Percentiles rank a stretch among this genome's conserved stretches.
phyloP scores from a whole-genome alignment of 129 eudicot species.

The Centaurea solstitialis region DNA sequence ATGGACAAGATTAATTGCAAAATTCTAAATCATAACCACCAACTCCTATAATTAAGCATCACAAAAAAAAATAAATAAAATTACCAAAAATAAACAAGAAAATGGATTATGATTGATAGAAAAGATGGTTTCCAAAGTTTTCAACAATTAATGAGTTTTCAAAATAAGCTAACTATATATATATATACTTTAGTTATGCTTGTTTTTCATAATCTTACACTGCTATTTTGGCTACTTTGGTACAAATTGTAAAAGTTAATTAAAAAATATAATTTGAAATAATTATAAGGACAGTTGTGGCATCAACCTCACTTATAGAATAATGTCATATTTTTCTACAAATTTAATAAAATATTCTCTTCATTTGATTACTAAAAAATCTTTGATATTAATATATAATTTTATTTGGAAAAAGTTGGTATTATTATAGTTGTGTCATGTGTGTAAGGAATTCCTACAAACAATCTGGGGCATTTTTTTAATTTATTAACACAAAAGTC shows the following conservation, averaged over 20 bases:
- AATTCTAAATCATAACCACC: too few species aligned
- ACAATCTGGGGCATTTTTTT: not conserved
- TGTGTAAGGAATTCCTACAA: not conserved
- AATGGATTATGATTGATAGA: too few species aligned
- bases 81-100: too few species aligned
- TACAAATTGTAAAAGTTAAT: not conserved
- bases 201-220: not conserved
- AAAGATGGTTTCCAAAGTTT: too few species aligned
- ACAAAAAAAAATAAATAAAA: too few species aligned
- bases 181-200: not conserved
- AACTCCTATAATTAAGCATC: too few species aligned
- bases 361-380: not conserved
- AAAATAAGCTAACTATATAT: too few species aligned
- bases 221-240: not conserved
- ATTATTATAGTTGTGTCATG: not conserved
- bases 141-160: too few species aligned
- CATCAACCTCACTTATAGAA: not conserved
- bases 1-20: too few species aligned
- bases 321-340: not conserved
- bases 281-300: not conserved
- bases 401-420: too few species aligned
- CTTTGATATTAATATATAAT: too few species aligned
- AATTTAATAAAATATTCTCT: not conserved
- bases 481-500: not conserved
- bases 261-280: not conserved